Base-by-base conservation (phyloP, 352 stramenopile species). In the Pythium scleroteichum region DNA sequence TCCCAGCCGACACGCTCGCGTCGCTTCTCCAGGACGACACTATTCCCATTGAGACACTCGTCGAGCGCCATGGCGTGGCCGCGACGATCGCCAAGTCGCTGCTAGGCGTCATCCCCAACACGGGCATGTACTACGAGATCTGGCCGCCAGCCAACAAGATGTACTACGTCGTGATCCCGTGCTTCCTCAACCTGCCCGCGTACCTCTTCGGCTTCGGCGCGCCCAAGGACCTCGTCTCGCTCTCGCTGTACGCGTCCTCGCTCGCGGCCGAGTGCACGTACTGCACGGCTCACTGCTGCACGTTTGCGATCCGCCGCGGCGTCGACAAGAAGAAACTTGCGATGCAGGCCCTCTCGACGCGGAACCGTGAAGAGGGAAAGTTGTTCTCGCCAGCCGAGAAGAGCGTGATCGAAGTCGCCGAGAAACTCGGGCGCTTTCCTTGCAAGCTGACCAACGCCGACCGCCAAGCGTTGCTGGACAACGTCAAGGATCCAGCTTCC, bases 91-190 rank as follows among this genome's bases (percentile, higher is more conserved):
- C 59, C 40, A 50, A 66, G 51, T 23, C 23, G 23, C 26, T 66
- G 41, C 59, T 66, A 1, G 59, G 59, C 26, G 44, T 60, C 42
- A 32, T 54, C 40, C 59, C 59, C 41, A 66, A 66, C 59, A 60
- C 59, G 20, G 59, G 59, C 59, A 66, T 60, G 51, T 66, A 56
- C 51, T 56, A 59, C 13, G 59, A 66, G 51, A 66, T 66, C 59
- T 66, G 59, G 59, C 59, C 59, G 51, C 59, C 59, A 12, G 59
- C 59, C 29, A 66, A 66, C 50, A 42, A 44, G 20, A 66, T 66
- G 59, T 66, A 66, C 59, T 66, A 66, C 59, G 51, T 60, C 35
- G 59, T 66, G 59, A 52, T 66, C 23, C 59, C 59, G 13, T 39
- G 32, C 41, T 66, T 66, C 35, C 38, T 66, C 41, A 66, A 66